Conservation (phyloP, 371 early-diverging fungal species). For the Mucor racemosus region DNA sequence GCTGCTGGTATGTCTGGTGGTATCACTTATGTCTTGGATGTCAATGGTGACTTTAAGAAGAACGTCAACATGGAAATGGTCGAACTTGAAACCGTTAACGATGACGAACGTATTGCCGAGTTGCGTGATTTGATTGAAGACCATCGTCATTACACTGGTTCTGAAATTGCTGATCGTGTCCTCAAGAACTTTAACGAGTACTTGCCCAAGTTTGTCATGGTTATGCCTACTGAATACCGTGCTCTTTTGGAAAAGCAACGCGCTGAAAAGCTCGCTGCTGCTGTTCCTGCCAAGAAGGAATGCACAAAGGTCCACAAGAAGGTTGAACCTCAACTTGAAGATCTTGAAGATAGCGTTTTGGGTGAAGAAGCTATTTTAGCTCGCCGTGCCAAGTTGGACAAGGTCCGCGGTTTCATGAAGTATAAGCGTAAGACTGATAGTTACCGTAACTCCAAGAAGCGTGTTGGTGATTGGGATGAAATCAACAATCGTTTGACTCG, state of each 20-base stretch:
- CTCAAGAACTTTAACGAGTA: constrained; percentile 73
- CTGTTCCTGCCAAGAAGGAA: constrained; percentile 38
- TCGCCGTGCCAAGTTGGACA: constrained; percentile 72
- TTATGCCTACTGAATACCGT: constrained; percentile 94
- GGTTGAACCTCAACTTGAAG: constrained; percentile 68
- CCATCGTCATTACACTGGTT: constrained; percentile 86
- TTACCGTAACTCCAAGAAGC: constrained; percentile 84
- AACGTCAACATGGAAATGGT: constrained; percentile 93
- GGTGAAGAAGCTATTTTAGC: constrained; percentile 74
- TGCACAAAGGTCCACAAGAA: constrained; percentile 43
- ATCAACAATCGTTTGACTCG: constrained; percentile 84
- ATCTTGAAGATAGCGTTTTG: constrained; percentile 88
- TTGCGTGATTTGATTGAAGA: constrained; percentile 80
- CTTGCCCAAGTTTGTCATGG: constrained; percentile 87
- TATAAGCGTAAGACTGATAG: constrained; percentile 87
- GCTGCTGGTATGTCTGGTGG: constrained; percentile 96
- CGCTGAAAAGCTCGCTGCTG: constrained; percentile 52
- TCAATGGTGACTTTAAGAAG: constrained; percentile 58
- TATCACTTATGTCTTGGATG: constrained; percentile 85
- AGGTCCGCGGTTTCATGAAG: constrained; percentile 91
- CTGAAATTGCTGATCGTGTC: constrained; percentile 76
- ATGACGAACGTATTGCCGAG: constrained; percentile 75
- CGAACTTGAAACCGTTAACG: constrained; percentile 78
- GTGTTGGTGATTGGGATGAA: constrained; percentile 92
- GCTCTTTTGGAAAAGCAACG: constrained; percentile 73